Percentiles rank a stretch among this genome's conserved stretches.
Conservation (phyloP, 805 yeast genomes). For the Tetrapisispora pingtungensis region DNA sequence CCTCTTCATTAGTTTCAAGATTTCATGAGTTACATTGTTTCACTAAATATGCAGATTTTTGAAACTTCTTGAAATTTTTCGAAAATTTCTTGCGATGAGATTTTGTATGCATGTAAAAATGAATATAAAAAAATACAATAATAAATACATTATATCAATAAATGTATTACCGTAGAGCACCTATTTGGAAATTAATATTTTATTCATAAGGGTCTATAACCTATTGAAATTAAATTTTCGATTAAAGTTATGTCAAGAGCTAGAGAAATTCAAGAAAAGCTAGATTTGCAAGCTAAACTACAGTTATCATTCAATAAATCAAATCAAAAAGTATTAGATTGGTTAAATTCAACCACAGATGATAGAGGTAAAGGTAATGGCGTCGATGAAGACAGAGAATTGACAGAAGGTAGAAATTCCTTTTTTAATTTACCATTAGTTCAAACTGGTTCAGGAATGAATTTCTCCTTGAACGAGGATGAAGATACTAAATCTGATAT, state of each 20-base stretch:
- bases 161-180: no score
- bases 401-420: constrained; percentile 14
- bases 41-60: no score
- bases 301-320: constrained; percentile 19
- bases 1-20: no score
- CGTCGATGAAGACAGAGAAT: constrained; percentile 4
- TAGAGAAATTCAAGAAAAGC: constrained; percentile 27
- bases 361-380: background rate
- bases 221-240: no score
- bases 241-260: constrained; percentile 14
- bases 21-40: no score
- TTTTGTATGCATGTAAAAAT: no score
- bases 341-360: constrained; percentile 14
- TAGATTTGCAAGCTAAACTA: constrained; percentile 25
- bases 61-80: no score
- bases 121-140: no score
- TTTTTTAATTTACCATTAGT: constrained; percentile 28
- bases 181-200: no score
- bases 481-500: constrained; percentile 11
- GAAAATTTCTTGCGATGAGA: background rate
- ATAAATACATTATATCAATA: no score
- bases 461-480: constrained; percentile 5
- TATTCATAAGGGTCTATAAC: no score
- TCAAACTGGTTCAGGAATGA: constrained; percentile 26
- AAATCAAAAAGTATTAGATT: constrained; percentile 18